phyloP scores from a whole-genome alignment of 257 asterid species.

The Solanum sejunctum region DNA sequence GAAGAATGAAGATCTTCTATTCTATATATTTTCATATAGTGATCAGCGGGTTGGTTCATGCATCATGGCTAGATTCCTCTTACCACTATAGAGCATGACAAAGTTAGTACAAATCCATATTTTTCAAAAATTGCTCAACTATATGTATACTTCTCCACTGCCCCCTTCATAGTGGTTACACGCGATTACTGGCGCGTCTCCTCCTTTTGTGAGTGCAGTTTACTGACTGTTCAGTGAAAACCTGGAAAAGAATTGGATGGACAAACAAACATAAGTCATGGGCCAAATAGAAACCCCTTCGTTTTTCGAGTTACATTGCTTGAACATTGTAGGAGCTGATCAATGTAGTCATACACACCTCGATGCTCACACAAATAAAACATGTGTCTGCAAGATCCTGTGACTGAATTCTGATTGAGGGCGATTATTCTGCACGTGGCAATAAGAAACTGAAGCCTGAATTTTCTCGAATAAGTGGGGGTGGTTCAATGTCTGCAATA shows the following conservation, averaged over 20 bases:
- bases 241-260: neutral
- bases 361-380: neutral
- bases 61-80: neutral
- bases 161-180: neutral
- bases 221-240: neutral
- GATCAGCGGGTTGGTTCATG: neutral
- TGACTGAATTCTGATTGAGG: neutral
- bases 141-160: neutral
- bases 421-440: conserved; percentile 49
- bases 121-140: neutral
- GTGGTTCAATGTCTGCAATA: conserved; percentile 90
- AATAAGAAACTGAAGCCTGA: conserved; percentile 93
- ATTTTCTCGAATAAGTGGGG: conserved; percentile 92
- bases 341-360: neutral
- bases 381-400: neutral
- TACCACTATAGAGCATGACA: neutral
- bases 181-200: neutral
- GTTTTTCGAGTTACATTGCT: neutral
- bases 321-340: neutral
- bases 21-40: neutral
- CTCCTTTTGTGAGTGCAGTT: neutral
- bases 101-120: neutral
- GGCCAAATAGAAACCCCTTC: neutral
- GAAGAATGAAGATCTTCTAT: neutral
- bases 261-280: neutral